Evolutionary conservation across 352 stramenopile genomes (phyloP), one percentile per base, ranked within the genome.

Genomic region (Phytophthora lateralis): DNA sequence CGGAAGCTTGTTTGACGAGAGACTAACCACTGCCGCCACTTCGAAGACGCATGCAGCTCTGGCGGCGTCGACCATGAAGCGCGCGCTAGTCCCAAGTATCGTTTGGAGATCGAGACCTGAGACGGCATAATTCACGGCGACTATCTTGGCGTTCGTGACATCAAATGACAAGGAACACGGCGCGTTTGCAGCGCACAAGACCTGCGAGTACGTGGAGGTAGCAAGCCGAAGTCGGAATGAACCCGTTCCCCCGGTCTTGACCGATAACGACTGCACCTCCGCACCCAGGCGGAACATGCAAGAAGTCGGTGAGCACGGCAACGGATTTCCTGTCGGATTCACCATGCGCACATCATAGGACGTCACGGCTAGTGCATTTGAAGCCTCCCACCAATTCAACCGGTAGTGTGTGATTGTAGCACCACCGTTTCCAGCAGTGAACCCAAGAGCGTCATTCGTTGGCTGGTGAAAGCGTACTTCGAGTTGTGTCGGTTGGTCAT

Each of bases 261-360:
- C 60, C 4, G 85, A 87, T 42, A 99, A 61, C 6, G 77, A 92
- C 69, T 98, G 94, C 10, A 98, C 86, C 61, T 97, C 86, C 5
- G 88, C 79, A n/a, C 96, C 96, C 17, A 98, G 63, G 15, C 93
- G 88, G 55, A 98, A 93, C 48, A 82, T 66, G 63, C 96, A 99
- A 7, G 69, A 48, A 0, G 56, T 48, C 1, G 50, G 50, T 0
- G 46, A 70, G 26, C 85, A 95, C 1, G 63, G 70, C 3, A 63
- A 10, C 0, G 54, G 39, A 27, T 39, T 49, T 43, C 67, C 72
- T 3, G 62, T 58, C 1, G 30, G 47, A 14, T 72, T 72, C 8
- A 81, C 58, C 61, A 88, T 88, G 1, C 77, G 74, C 17, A 89
- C 67, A 27, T 91, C 75, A 52, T 88, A 91, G 0, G 62, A 78